Evolutionary conservation across 371 early-diverging fungal genomes (phyloP).

Genomic region (Syncephalastrum contaminatum): DNA sequence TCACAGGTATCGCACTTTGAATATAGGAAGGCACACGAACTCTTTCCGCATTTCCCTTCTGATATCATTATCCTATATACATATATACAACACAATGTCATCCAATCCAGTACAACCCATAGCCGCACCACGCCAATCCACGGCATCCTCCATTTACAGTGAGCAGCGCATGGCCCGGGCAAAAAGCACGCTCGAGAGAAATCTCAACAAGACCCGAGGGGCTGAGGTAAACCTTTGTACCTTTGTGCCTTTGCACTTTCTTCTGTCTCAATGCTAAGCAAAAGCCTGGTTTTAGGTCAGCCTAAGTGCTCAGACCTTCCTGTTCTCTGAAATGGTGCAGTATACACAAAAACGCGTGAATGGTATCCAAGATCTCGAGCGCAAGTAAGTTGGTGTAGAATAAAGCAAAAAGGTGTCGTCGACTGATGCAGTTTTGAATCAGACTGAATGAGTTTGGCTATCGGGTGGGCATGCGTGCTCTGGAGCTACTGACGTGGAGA

Average conservation of each 20-base stretch:
- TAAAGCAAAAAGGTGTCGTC: not conserved
- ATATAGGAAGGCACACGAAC: no score
- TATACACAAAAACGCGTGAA: slow-evolving; percentile 92
- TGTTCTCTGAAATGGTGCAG: slow-evolving; percentile 94
- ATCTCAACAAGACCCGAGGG: slow-evolving; percentile 62
- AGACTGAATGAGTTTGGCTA: slow-evolving; percentile 92
- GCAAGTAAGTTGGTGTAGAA: slow-evolving; percentile 57
- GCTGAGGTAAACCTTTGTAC: slow-evolving; percentile 45
- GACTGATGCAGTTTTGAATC: not conserved
- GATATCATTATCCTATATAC: no score
- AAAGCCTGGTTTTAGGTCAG: slow-evolving; percentile 59
- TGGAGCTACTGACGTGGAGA: slow-evolving; percentile 86
- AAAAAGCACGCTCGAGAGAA: slow-evolving; percentile 59
- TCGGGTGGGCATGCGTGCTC: slow-evolving; percentile 84
- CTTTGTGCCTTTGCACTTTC: no score
- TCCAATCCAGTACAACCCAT: no score
- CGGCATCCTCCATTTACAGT: slow-evolving; percentile 35
- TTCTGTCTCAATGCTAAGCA: no score
- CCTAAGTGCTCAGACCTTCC: slow-evolving; percentile 83
- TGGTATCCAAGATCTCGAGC: slow-evolving; percentile 94
- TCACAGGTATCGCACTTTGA: no score
- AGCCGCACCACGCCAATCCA: slow-evolving; percentile 20
- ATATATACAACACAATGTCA: no score
- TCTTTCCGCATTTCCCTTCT: no score
- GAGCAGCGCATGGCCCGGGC: slow-evolving; percentile 30